Percentiles rank a stretch among this genome's conserved stretches.
These are phyloP conservation scores for Nicotiana benthamiana DNA, from an alignment of 257 asterid species.

Conservation along the genomic window DNA sequence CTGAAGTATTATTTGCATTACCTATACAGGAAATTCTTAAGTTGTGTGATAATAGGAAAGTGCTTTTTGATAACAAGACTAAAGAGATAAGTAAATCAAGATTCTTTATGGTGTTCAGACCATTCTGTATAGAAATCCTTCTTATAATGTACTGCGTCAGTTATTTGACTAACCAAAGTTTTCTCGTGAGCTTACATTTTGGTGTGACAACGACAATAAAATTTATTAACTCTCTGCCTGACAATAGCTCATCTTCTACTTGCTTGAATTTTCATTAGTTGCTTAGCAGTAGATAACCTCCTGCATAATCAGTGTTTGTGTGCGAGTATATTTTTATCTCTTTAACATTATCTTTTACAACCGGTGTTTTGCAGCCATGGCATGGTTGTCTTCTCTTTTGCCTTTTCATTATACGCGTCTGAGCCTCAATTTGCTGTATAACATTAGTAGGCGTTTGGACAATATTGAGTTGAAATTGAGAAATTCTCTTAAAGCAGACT, in stretches of 20 bases:
- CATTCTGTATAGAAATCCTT: background rate
- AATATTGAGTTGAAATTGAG: no score
- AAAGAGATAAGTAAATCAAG: background rate
- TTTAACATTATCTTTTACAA: background rate
- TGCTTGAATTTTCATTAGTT: background rate
- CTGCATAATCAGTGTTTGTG: background rate
- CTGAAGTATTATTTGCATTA: no score
- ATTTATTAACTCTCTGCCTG: background rate
- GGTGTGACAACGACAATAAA: background rate
- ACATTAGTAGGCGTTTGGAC: no score
- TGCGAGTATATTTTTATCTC: background rate
- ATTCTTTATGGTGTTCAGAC: background rate
- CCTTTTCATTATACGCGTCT: no score
- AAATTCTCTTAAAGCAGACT: no score
- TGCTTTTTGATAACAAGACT: no score
- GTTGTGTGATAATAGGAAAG: no score
- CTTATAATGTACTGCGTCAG: background rate
- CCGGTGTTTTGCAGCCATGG: no score
- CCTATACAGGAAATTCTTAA: no score
- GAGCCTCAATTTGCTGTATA: no score
- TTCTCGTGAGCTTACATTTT: background rate
- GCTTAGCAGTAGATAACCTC: background rate
- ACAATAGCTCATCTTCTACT: background rate
- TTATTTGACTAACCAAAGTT: background rate
- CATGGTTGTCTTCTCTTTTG: no score